Conservation (phyloP, 352 stramenopile genomes). For the Aphanomyces astaci region DNA sequence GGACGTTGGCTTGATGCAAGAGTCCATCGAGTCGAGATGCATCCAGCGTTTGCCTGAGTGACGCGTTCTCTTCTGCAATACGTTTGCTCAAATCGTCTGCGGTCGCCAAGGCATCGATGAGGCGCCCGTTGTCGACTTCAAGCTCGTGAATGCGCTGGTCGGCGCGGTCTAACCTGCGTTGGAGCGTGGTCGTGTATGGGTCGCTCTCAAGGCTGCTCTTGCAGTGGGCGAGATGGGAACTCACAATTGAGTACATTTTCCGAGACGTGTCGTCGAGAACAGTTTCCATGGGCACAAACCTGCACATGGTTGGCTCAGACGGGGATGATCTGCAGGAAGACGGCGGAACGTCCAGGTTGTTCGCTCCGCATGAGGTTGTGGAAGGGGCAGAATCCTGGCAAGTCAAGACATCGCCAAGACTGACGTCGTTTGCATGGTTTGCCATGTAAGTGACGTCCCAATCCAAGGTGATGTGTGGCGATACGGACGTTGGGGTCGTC, state of each 20-base stretch:
- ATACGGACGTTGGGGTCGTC: background rate
- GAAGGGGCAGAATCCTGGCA: background rate
- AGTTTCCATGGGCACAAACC: background rate
- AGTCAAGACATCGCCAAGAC: background rate
- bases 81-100: background rate
- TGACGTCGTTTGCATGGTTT: background rate
- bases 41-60: background rate
- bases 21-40: background rate
- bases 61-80: background rate
- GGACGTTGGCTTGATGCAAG: conserved; percentile 4
- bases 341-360: too few species aligned
- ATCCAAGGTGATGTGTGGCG: background rate
- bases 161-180: background rate
- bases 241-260: background rate
- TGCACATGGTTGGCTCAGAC: background rate
- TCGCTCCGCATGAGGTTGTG: too few species aligned
- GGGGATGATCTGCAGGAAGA: background rate
- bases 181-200: background rate
- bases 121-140: background rate
- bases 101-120: background rate
- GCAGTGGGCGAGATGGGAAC: background rate
- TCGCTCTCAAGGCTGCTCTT: background rate
- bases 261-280: background rate
- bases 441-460: background rate
- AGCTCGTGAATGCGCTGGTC: background rate